phyloP scores from a whole-genome alignment of 148 eudicot genomes.

The Bassia scoparia region DNA sequence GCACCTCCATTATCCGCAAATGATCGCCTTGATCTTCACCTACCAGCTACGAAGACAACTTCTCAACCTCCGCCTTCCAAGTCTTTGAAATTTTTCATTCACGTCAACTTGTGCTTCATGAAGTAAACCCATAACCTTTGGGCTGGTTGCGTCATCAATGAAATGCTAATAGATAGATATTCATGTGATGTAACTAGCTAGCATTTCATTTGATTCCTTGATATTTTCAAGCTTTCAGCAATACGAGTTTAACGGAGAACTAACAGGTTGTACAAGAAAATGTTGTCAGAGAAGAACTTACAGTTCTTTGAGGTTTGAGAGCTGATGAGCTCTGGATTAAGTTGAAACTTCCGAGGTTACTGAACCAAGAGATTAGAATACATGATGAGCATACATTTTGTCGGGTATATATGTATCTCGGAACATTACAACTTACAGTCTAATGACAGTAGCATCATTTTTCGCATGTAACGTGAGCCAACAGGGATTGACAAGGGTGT shows the following conservation, averaged over 20 bases:
- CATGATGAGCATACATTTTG: neutral
- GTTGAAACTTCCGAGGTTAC: neutral
- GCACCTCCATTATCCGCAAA: no score
- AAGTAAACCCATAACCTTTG: no score
- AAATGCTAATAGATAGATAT: no score
- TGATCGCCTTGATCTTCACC: no score
- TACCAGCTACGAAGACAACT: no score
- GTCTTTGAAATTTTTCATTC: no score
- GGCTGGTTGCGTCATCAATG: no score
- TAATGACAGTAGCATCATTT: constrained; percentile 8
- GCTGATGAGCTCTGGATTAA: constrained; percentile 5
- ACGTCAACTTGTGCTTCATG: no score
- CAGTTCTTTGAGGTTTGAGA: constrained; percentile 4
- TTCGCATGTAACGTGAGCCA: neutral
- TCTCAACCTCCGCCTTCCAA: no score
- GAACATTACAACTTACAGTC: constrained; percentile 12
- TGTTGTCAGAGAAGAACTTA: neutral
- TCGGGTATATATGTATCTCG: neutral
- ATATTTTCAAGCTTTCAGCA: no score
- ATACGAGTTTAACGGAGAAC: neutral
- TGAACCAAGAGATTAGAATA: neutral
- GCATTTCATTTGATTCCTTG: no score
- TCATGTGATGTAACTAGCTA: no score
- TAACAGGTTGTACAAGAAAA: neutral
- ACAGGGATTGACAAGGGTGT: constrained; percentile 7